Evolutionary conservation across 2,329 filamentous ascomycete species (phyloP).

Genomic region (Colletotrichum lini): DNA sequence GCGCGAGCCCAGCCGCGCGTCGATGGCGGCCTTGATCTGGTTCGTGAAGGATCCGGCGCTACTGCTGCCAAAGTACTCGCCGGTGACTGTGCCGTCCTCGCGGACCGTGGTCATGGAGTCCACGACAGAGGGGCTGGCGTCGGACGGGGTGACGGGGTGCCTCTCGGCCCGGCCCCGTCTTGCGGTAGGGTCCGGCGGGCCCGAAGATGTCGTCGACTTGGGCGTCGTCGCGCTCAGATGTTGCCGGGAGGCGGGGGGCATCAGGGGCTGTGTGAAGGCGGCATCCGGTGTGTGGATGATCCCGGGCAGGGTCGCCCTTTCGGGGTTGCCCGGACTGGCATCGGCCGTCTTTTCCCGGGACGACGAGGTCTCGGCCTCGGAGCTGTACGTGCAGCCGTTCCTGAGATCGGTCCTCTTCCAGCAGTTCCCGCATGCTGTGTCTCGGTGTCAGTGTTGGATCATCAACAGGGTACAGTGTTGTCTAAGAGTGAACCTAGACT

Average conservation of each 20-base stretch:
- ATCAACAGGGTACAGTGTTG: no score
- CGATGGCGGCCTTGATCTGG: conserved; percentile 61
- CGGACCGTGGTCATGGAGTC: conserved; percentile 63
- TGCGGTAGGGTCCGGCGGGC: conserved; percentile 9
- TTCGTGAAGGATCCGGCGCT: conserved; percentile 63
- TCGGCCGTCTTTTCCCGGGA: conserved; percentile 2
- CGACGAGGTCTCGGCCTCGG: conserved; percentile 28
- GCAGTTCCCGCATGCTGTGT: conserved; percentile 51
- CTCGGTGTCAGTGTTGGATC: neutral
- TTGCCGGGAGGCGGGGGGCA: neutral
- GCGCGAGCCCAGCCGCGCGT: conserved; percentile 47
- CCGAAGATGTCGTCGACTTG: conserved; percentile 26
- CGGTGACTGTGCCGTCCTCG: conserved; percentile 56
- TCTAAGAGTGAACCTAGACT: no score
- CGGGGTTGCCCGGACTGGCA: conserved; percentile 9
- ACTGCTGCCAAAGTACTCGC: conserved; percentile 63
- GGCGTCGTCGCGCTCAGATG: conserved; percentile 15
- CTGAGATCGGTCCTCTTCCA: conserved; percentile 48
- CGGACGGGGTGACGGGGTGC: conserved; percentile 31
- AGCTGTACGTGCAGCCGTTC: conserved; percentile 49
- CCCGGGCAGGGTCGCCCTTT: neutral
- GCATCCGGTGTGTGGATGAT: conserved; percentile 18
- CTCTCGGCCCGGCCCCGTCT: conserved; percentile 20
- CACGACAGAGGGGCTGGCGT: conserved; percentile 52
- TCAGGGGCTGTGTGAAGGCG: conserved; percentile 12